These are phyloP conservation scores for Telfairia occidentalis DNA, from an alignment of 331 rosid genomes.

Conservation along the genomic window DNA sequence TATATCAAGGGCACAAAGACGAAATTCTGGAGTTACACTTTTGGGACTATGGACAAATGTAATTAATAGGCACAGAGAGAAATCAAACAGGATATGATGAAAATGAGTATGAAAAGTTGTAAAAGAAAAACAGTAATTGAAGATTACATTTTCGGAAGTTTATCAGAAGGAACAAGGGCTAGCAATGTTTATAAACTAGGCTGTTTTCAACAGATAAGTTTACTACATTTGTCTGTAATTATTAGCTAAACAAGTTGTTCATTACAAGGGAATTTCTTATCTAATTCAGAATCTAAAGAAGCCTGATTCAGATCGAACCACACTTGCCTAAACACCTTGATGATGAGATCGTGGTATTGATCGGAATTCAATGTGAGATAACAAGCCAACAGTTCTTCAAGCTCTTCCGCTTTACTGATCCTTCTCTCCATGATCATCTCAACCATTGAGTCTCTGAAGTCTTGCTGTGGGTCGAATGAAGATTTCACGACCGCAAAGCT, in stretches of 20 bases:
- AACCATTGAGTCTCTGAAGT: constrained; percentile 88
- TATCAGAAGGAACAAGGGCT: not conserved
- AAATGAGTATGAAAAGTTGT: not conserved
- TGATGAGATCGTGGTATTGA: constrained; percentile 67
- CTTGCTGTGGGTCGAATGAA: constrained; percentile 57
- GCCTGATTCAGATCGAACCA: constrained; percentile 57
- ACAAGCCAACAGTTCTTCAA: constrained; percentile 79
- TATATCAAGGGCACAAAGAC: not conserved
- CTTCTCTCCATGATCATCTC: constrained; percentile 74
- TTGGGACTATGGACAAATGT: not conserved
- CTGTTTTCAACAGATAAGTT: constrained; percentile 5
- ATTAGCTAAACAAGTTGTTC: constrained; percentile 19
- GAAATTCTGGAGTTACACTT: not conserved
- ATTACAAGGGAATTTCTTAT: constrained; percentile 21
- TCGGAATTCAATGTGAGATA: constrained; percentile 78
- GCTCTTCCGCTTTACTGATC: constrained; percentile 49
- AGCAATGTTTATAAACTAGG: constrained; percentile 1
- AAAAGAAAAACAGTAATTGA: not conserved
- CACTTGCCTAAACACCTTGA: constrained; percentile 80
- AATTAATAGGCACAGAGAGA: not conserved
- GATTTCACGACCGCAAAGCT: constrained; percentile 78
- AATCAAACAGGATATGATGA: not conserved
- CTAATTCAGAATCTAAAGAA: constrained; percentile 21
- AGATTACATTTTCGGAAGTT: not conserved
- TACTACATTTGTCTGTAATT: constrained; percentile 10